Evolutionary conservation across 768 basidiomycete genomes (phyloP).

Genomic region (Asterophora lycoperdoides): DNA sequence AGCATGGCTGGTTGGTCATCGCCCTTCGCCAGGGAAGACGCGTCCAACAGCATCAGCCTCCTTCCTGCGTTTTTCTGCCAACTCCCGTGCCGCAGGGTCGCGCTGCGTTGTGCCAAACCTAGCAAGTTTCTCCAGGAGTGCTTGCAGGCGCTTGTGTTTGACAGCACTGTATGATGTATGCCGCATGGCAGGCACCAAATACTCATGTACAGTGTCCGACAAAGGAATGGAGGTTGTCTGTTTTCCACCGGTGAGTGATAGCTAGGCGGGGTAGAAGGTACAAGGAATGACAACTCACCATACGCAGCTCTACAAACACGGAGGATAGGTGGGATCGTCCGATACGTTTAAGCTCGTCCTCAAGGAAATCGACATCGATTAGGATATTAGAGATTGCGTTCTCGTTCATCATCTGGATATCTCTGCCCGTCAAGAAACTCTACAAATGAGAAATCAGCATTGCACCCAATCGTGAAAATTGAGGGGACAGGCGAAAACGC

Average conservation of each 20-base stretch:
- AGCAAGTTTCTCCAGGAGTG: slow-evolving; percentile 75
- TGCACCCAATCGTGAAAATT: background rate
- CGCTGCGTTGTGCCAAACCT: slow-evolving; percentile 61
- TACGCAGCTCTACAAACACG: slow-evolving; percentile 76
- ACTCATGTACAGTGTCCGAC: slow-evolving; percentile 72
- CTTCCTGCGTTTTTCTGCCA: slow-evolving; percentile 66
- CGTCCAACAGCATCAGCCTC: slow-evolving; percentile 77
- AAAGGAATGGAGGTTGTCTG: slow-evolving; percentile 73
- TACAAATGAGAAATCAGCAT: slow-evolving; percentile 23
- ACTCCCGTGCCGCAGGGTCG: slow-evolving; percentile 55
- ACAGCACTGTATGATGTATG: slow-evolving; percentile 63
- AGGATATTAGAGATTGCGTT: slow-evolving; percentile 83
- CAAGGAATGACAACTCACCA: slow-evolving; percentile 43
- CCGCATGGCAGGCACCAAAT: slow-evolving; percentile 65
- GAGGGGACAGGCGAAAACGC: slow-evolving; percentile 18
- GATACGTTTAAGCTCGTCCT: slow-evolving; percentile 76
- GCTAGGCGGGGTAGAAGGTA: slow-evolving; percentile 2
- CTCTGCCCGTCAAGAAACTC: slow-evolving; percentile 76
- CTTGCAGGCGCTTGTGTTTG: slow-evolving; percentile 67
- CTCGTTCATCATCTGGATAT: slow-evolving; percentile 79
- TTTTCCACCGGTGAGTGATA: slow-evolving; percentile 7
- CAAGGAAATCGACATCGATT: slow-evolving; percentile 84
- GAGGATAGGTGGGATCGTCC: slow-evolving; percentile 65
- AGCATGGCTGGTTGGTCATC: slow-evolving; percentile 27
- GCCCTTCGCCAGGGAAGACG: slow-evolving; percentile 65